Evolutionary conservation across 2,329 filamentous ascomycete species (phyloP).

Genomic region (Ceratocystis lukuohia): DNA sequence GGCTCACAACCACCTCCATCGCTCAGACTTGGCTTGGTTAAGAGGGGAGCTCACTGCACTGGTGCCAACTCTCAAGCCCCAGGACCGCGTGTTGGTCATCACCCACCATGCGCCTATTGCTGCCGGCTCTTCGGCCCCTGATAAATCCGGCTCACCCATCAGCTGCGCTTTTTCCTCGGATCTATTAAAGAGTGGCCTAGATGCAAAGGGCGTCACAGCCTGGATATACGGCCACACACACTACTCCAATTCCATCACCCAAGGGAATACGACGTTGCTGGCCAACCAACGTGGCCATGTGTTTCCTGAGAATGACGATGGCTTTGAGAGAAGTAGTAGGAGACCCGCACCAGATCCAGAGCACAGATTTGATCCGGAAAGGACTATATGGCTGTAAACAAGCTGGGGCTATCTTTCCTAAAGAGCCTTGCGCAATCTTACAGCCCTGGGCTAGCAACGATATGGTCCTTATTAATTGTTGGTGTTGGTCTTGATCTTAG

Average conservation of each 20-base stretch:
- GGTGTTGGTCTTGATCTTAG: not conserved
- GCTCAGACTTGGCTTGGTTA: constrained; percentile 39
- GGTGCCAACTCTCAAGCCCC: constrained; percentile 9
- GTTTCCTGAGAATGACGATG: constrained; percentile 21
- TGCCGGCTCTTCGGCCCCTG: constrained; percentile 35
- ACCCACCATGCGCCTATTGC: constrained; percentile 47
- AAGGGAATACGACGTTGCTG: constrained; percentile 29
- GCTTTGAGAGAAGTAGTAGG: not conserved
- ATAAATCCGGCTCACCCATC: constrained; percentile 35
- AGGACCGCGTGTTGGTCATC: constrained; percentile 31
- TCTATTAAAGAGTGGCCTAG: constrained; percentile 22
- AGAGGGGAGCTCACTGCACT: constrained; percentile 26
- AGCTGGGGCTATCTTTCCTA: not conserved
- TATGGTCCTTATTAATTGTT: no score
- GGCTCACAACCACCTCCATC: constrained; percentile 36
- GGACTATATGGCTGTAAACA: constrained; percentile 9
- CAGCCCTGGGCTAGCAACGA: not conserved
- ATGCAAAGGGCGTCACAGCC: constrained; percentile 23
- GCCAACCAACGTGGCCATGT: constrained; percentile 36
- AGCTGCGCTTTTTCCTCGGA: constrained; percentile 41
- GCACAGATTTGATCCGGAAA: constrained; percentile 9
- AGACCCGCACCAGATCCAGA: not conserved
- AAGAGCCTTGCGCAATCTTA: not conserved
- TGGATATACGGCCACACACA: constrained; percentile 41
- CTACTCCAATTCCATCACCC: constrained; percentile 29